A percentile compares a stretch with the other conserved stretches of the same genome.
Conservation (phyloP, 2,329 filamentous ascomycete species). For the Trichoderma pleuroti region DNA sequence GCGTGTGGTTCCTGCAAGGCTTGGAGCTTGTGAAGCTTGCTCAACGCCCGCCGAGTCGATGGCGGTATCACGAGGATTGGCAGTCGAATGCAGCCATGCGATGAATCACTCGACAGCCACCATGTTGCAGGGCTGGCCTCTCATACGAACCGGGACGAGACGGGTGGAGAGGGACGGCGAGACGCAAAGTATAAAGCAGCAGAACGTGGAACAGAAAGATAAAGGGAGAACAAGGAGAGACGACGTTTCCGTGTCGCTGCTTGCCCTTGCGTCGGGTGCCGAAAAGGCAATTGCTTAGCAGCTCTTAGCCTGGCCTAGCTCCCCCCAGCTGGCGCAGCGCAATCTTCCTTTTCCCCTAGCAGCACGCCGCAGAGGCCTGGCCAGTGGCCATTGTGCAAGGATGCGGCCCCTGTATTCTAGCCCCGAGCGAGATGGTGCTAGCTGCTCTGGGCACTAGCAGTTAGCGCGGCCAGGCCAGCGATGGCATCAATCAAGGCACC, state of each 20-base stretch:
- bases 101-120: conserved; percentile 5
- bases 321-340: background rate
- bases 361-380: background rate
- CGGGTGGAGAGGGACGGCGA: background rate
- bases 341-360: conserved; percentile 16
- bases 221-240: background rate
- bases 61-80: conserved; percentile 18
- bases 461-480: background rate
- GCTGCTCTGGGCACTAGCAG: background rate
- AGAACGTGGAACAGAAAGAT: background rate
- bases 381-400: conserved; percentile 6
- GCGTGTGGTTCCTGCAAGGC: conserved; percentile 13
- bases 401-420: conserved; percentile 13
- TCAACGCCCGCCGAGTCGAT: conserved; percentile 7
- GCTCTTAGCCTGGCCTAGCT: conserved; percentile 6
- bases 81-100: conserved; percentile 18
- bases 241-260: conserved; percentile 12
- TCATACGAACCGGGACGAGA: background rate
- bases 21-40: conserved; percentile 19
- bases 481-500: background rate
- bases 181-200: conserved; percentile 5
- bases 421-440: background rate
- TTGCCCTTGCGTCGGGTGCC: conserved; percentile 10
- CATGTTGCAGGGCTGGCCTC: background rate
- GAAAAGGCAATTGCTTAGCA: conserved; percentile 18